Evolutionary conservation across 345 rosid species (phyloP), one percentile per base, ranked within the genome.

Genomic region (Ailanthus altissimus): DNA sequence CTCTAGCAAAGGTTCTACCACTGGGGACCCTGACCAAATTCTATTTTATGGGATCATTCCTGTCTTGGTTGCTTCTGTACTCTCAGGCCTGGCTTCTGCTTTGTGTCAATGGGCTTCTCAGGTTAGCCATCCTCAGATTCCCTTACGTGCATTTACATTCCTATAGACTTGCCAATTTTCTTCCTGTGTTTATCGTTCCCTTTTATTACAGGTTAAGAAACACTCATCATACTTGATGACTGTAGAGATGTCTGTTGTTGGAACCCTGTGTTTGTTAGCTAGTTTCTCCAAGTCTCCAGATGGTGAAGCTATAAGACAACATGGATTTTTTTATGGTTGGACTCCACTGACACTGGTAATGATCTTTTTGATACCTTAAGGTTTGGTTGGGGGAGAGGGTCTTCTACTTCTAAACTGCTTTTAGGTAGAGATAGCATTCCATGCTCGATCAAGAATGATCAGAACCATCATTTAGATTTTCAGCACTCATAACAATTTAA

Each of bases 71-170:
- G 99, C 97, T 73, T 96, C 99, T 75, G 90, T 94, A 23, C 98
- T 96, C 75, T 96, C 99, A 23, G 98, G 99, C 80, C 89, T 96
- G 76, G 99, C 98, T 72, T 96, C 99, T 26, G 81, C 97, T 74
- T 85, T 94, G 68, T 94, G 99, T 77, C 98, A 97, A 75, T 97
- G 95, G 97, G 97, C 98, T 82, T 91, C 97, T 79, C 98, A 91
- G 97, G 98, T 90, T 61, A 82, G 74, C 70, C 60, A 59, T 36
- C 57, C 58, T 75, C 59, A 46, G 45, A 8, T 21, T 38, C 57
- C 38, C 2, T 25, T 8, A 10, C 42, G 18, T 38, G 43, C 9
- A 46, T 23, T 32, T 59, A 12, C 38, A 42, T 42, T 60, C 54
- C 21, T 57, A 26, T 71, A 18, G 9, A 15, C 25, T 54, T 45